Evolutionary conservation across 2,329 filamentous ascomycete species (phyloP).

Genomic region (Aulographum hederae): DNA sequence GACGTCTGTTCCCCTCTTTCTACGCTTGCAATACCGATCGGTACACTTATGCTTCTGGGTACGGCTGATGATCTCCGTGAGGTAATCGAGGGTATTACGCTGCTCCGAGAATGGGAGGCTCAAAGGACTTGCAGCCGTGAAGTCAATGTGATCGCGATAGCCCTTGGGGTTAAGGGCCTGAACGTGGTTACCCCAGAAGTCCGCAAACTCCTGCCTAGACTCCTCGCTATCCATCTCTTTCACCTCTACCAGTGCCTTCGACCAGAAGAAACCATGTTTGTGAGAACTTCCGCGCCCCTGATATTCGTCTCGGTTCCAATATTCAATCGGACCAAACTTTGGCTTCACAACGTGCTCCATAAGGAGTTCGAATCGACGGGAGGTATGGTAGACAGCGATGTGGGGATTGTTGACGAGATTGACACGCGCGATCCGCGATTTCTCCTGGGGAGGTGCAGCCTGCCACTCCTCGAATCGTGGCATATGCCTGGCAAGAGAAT

Average conservation of each 20-base stretch:
- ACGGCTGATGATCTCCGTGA: not conserved
- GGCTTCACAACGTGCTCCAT: not conserved
- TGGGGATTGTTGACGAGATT: not conserved
- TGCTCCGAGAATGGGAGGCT: not conserved
- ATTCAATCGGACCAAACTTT: not conserved
- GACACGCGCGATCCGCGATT: not conserved
- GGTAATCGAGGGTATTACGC: not conserved
- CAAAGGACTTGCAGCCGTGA: not conserved
- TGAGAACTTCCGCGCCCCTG: not conserved
- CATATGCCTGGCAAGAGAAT: not conserved
- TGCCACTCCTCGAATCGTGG: not conserved
- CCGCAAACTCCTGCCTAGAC: not conserved
- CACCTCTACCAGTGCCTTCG: too few species aligned
- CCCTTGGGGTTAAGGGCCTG: not conserved
- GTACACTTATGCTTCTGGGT: not conserved
- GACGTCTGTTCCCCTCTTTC: not conserved
- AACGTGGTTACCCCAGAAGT: conserved; percentile 1
- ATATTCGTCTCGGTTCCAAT: not conserved
- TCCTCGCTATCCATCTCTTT: not conserved
- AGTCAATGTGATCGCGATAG: not conserved
- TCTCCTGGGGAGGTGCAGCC: not conserved
- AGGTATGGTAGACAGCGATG: not conserved
- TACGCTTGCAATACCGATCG: not conserved
- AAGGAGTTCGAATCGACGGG: not conserved
- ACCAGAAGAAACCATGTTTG: not conserved